Evolutionary conservation across 2,329 filamentous ascomycete species (phyloP).

Genomic region (Exophiala xenobiotica): DNA sequence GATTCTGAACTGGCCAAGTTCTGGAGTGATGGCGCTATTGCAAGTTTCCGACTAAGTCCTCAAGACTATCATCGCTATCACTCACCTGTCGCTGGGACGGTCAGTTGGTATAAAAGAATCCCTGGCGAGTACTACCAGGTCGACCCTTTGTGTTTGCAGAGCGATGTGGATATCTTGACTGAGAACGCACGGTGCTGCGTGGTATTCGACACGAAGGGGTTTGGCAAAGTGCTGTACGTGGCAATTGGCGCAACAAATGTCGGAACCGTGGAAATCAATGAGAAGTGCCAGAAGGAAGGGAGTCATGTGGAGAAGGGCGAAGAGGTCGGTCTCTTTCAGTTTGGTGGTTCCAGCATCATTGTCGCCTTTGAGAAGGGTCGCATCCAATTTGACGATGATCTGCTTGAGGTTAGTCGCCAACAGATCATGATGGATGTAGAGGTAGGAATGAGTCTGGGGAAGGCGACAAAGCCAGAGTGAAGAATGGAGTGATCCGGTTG

Average conservation of each 20-base stretch:
- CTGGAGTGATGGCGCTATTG: constrained; percentile 76
- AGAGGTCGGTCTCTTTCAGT: constrained; percentile 97
- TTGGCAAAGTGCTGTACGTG: constrained; percentile 92
- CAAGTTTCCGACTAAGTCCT: constrained; percentile 90
- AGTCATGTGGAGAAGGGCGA: constrained; percentile 80
- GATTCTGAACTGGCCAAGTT: constrained; percentile 68
- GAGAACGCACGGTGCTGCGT: constrained; percentile 88
- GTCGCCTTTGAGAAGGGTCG: constrained; percentile 83
- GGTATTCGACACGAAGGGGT: constrained; percentile 82
- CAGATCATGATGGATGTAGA: constrained; percentile 40
- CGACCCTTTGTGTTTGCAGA: constrained; percentile 97
- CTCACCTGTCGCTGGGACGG: constrained; percentile 86
- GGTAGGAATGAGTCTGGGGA: constrained; percentile 42
- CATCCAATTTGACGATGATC: constrained; percentile 84
- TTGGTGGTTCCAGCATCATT: constrained; percentile 88
- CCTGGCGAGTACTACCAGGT: constrained; percentile 98
- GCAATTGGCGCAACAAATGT: constrained; percentile 99
- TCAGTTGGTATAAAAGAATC: constrained; percentile 81
- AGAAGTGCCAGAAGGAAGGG: constrained; percentile 79
- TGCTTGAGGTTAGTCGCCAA: constrained; percentile 59
- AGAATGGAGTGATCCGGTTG: too few species aligned
- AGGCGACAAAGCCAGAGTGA: too few species aligned
- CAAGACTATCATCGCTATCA: constrained; percentile 99
- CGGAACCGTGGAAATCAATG: constrained; percentile 93
- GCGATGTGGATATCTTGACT: constrained; percentile 90